Base-by-base conservation (phyloP, 768 basidiomycete species). In the Gloeopeniophorella convolvens region DNA sequence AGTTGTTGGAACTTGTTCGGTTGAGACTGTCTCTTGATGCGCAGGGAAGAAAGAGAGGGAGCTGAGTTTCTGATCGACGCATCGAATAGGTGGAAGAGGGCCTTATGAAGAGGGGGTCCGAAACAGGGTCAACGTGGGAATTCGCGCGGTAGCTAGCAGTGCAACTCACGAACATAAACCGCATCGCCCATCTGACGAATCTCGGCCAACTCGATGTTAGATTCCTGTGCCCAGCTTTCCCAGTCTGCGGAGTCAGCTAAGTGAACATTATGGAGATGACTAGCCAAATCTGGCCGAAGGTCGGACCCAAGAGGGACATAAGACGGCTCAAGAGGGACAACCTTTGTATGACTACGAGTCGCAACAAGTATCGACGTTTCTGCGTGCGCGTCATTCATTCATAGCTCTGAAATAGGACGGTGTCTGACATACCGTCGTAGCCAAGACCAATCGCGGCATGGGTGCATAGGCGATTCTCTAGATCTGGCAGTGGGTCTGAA, bases 311-410 rank as follows among this genome's bases (percentile, higher is more conserved):
- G 47, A 3, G 54, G 16, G 13, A 47, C 32, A 9, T 37, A 30
- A 12, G 55, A 27, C 7, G 42, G 33, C 40, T 42, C 48, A 21
- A 43, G 21, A 10, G 54, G 42, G 5, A 47, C 36, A 8, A 23
- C 24, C 10, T 53, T 39, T n/a, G 34, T 31, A 18, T 43, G 54
- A 9, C 55, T 57, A 23, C 48, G 57, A 20, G 55, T 58, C n/a
- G 57, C 55, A 13, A 58, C 50, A 8, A 58, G 36, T 16, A 58
- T 53, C 27, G 57, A 36, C 6, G 40, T 46, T n/a, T 56, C 57
- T 58, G 33, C 12, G 21, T 5, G 11, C 12, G 42, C 9, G 37
- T 31, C 27, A 16, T 52, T 57, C 18, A 41, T 12, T 30, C 13
- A 16, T 45, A 31, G 21, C 21, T 34, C 23, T 26, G 31, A 27